Percentiles rank a stretch among this genome's conserved stretches.
These are phyloP conservation scores for Smittium culicis DNA, from an alignment of 371 early-diverging fungal genomes.

Conservation along the genomic window DNA sequence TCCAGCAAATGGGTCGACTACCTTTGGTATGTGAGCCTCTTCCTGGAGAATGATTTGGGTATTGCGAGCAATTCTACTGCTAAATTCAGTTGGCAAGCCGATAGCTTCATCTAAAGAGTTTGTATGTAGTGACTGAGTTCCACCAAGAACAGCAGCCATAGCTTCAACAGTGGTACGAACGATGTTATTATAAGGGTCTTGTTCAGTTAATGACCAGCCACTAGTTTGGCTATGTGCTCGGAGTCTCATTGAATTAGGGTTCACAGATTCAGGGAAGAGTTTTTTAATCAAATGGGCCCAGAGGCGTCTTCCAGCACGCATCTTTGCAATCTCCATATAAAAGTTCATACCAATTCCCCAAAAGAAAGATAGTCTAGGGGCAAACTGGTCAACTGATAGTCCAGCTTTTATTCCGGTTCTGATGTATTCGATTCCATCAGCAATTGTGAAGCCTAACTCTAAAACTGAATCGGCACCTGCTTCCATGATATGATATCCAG, in stretches of 20 bases:
- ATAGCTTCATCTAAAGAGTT: slow-evolving; percentile 78
- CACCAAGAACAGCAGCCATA: slow-evolving; percentile 75
- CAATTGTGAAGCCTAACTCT: slow-evolving; percentile 74
- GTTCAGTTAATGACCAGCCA: slow-evolving; percentile 78
- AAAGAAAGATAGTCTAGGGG: slow-evolving; percentile 77
- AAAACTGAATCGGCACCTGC: slow-evolving; percentile 73
- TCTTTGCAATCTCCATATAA: slow-evolving; percentile 84
- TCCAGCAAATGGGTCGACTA: slow-evolving; percentile 76
- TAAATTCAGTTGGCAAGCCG: slow-evolving; percentile 67
- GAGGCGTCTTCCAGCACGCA: slow-evolving; percentile 66
- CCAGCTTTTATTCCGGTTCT: slow-evolving; percentile 60
- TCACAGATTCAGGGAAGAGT: slow-evolving; percentile 51
- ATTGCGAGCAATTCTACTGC: slow-evolving; percentile 71
- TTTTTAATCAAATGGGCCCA: slow-evolving; percentile 69
- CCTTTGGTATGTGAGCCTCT: slow-evolving; percentile 68
- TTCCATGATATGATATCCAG: slow-evolving; percentile 81
- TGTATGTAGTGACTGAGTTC: slow-evolving; percentile 76
- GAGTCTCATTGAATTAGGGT: slow-evolving; percentile 54
- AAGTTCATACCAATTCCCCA: slow-evolving; percentile 87
- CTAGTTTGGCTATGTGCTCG: slow-evolving; percentile 80
- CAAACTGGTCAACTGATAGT: slow-evolving; percentile 72
- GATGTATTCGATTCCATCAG: slow-evolving; percentile 70
- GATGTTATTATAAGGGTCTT: slow-evolving; percentile 80
- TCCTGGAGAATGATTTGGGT: slow-evolving; percentile 74
- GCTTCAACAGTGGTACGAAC: slow-evolving; percentile 77